Conservation (phyloP, 176 grass and related monocot genomes). For the Eragrostis nindensis region DNA sequence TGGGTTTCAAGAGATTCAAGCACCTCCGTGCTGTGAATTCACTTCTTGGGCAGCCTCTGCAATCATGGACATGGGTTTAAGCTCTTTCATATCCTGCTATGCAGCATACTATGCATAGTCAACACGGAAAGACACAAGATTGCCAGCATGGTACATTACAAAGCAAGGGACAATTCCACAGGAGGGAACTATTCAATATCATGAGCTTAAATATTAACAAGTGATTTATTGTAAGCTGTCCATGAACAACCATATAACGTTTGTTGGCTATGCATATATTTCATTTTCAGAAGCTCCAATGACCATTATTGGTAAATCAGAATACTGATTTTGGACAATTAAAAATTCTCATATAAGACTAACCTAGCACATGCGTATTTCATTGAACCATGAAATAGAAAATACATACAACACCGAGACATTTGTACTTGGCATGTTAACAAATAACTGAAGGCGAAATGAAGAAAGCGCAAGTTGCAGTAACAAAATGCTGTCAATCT, state of each 20-base stretch:
- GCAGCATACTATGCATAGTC: conserved; percentile 36
- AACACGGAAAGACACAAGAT: conserved; percentile 20
- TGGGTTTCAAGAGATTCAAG: conserved; percentile 85
- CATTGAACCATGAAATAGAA: background rate
- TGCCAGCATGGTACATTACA: conserved; percentile 10
- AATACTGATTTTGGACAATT: background rate
- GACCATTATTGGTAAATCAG: background rate
- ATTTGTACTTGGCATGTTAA: background rate
- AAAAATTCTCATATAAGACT: background rate
- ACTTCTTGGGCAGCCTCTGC: conserved; percentile 87
- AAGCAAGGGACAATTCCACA: conserved; percentile 9
- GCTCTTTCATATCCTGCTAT: conserved; percentile 41
- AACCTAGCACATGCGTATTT: background rate
- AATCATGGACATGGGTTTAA: conserved; percentile 46
- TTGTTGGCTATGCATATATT: background rate
- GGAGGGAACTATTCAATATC: conserved; percentile 8
- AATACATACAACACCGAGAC: background rate
- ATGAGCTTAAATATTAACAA: background rate
- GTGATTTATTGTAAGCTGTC: background rate
- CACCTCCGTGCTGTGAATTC: conserved; percentile 72
- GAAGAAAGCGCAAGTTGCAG: background rate
- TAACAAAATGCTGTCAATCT: background rate
- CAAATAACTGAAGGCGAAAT: background rate
- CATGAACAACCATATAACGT: background rate
- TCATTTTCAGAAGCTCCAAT: conserved; percentile 10